Evolutionary conservation across 2,329 filamentous ascomycete species (phyloP).

Genomic region (Amauroascus niger): DNA sequence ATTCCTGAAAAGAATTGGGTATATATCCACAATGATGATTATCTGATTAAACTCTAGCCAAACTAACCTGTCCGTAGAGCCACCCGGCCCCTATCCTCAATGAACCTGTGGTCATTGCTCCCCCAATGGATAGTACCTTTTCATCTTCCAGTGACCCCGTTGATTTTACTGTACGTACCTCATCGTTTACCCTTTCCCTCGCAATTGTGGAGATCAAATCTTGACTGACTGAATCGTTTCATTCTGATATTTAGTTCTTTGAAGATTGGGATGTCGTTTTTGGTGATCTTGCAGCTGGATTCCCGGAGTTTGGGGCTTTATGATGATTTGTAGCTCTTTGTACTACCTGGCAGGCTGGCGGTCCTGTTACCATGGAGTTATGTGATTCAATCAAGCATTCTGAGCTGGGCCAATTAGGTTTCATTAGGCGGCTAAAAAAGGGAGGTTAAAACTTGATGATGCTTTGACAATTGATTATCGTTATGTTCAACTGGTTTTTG

Average conservation of each 20-base stretch:
- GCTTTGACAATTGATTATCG: no score
- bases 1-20: background rate
- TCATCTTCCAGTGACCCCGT: background rate
- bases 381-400: no score
- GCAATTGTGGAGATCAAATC: background rate
- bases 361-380: no score
- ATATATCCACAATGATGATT: background rate
- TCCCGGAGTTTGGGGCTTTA: background rate
- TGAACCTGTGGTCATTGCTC: background rate
- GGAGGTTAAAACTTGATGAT: no score
- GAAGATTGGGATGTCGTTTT: conserved; percentile 17
- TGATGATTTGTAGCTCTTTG: background rate
- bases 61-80: background rate
- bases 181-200: background rate
- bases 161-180: conserved; percentile 11
- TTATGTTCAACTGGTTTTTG: no score
- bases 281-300: conserved; percentile 10
- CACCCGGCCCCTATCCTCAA: background rate
- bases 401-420: no score
- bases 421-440: no score
- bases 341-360: background rate
- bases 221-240: background rate
- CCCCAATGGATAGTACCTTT: background rate
- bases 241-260: no score
- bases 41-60: background rate